Evolutionary conservation across 1,284 basidiomycete species (phyloP), one percentile per base, ranked within the genome.

Genomic region (Rhodotorula mucilaginosa): DNA sequence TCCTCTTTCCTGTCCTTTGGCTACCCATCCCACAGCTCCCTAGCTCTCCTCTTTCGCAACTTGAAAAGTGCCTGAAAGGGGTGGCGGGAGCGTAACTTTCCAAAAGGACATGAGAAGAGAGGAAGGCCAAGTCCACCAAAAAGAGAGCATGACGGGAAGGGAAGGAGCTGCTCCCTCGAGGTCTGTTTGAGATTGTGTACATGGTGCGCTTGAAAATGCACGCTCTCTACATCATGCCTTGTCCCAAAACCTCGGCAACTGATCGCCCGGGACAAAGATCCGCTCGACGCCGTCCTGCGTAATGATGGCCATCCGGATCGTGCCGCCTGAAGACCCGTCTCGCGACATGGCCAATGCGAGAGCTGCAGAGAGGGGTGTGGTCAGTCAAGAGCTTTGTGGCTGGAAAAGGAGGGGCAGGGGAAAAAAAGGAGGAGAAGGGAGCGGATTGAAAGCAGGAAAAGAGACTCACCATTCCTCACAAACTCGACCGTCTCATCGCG

Each of bases 261-360:
- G 85, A 80, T 96, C 87, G 2, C 97, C 97, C n/a, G 97, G 93
- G 16, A 99, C 86, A 81, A 99, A 99, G 77, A 93, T 81, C 71
- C 97, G 85, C 84, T 98, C 92, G 21, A 97, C 94, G 44, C 88
- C 88, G 65, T 89, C 90, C 81, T 97, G 89, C 21, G 91, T 95
- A 80, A 99, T 97, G 64, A 98, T 91, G 76, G 91, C 93, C 90
- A 99, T 92, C 64, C 97, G 90, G 78, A 99, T 96, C 61, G 93
- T 92, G 80, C 97, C 97, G 73, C 97, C 97, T 48, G 95, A 98
- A 0, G 93, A 97, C 21, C 97, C 97, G 82, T 99, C 97, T 82
- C 97, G 88, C 60, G 93, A 88, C 97, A 99, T 99, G 2, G 97
- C 97, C 62, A 99, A 86, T 13, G 93, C 84, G 65, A 99, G 87